A percentile compares a stretch with the other conserved stretches of the same genome.
Evolutionary conservation across 2,329 filamentous ascomycete species (phyloP).

Genomic region (Aspergillus sp.): DNA sequence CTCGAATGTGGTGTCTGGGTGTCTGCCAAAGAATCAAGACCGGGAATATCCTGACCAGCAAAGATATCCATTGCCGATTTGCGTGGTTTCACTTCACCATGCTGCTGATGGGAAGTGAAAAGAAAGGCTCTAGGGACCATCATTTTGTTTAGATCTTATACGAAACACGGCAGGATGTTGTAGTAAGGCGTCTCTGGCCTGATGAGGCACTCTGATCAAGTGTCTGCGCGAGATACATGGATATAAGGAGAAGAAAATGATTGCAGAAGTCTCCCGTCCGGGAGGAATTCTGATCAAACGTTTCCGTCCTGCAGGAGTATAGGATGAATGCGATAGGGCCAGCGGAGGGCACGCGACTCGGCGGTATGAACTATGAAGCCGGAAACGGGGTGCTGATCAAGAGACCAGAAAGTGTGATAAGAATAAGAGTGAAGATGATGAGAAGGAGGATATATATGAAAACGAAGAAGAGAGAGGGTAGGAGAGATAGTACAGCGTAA

Average conservation of each 20-base stretch:
- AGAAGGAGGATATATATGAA: neutral
- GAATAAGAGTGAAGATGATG: neutral
- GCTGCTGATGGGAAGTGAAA: slow-evolving; percentile 20
- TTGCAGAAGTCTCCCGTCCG: neutral
- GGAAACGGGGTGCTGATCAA: neutral
- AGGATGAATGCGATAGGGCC: neutral
- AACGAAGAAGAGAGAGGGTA: neutral
- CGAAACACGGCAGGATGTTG: slow-evolving; percentile 8
- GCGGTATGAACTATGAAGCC: slow-evolving; percentile 1
- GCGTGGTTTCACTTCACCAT: slow-evolving; percentile 1
- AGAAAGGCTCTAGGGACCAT: slow-evolving; percentile 39
- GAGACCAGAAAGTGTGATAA: neutral
- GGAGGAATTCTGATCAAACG: neutral
- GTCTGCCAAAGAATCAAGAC: slow-evolving; percentile 10
- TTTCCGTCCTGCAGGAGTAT: no score
- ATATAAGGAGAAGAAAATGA: slow-evolving; percentile 7
- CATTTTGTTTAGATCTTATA: slow-evolving; percentile 24
- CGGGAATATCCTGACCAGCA: slow-evolving; percentile 8
- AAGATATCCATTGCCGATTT: slow-evolving; percentile 5
- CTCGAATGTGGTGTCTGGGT: slow-evolving; percentile 18
- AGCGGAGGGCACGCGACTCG: slow-evolving; percentile 18
- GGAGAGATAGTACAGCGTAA: neutral
- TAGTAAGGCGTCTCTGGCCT: slow-evolving; percentile 19
- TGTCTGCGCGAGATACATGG: slow-evolving; percentile 37
- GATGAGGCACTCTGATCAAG: slow-evolving; percentile 38